Evolutionary conservation across 2,329 filamentous ascomycete species (phyloP).

Genomic region (Elsinoe ampelina): DNA sequence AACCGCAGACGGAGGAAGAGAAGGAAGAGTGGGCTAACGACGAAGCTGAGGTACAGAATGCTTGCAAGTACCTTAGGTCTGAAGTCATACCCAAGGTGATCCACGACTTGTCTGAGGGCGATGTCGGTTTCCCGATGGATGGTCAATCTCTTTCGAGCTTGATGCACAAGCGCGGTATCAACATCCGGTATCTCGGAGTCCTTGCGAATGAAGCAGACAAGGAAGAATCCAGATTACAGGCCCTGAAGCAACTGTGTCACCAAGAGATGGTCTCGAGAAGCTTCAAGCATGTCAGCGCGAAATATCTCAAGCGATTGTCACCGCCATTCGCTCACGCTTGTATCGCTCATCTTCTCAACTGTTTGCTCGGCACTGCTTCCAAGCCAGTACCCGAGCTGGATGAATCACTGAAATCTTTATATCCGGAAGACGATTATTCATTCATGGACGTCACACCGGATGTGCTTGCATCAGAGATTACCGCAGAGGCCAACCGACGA

Average conservation of each 20-base stretch:
- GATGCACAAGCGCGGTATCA: constrained; percentile 94
- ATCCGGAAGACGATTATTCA: constrained; percentile 69
- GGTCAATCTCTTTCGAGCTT: constrained; percentile 82
- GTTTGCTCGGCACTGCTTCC: constrained; percentile 69
- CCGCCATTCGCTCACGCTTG: constrained; percentile 70
- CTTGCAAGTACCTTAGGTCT: constrained; percentile 66
- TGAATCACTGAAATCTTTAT: constrained; percentile 61
- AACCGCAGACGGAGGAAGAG: constrained; percentile 81
- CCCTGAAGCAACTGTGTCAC: constrained; percentile 64
- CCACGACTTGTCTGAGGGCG: constrained; percentile 78
- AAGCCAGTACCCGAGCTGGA: constrained; percentile 72
- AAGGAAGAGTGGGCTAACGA: constrained; percentile 74
- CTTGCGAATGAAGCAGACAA: constrained; percentile 57
- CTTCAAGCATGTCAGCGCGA: constrained; percentile 85
- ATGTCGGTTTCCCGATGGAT: constrained; percentile 97
- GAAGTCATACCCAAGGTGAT: constrained; percentile 77
- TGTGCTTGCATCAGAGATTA: constrained; percentile 58
- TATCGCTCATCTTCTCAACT: constrained; percentile 84
- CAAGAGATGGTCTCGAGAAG: constrained; percentile 94
- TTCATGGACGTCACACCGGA: constrained; percentile 74
- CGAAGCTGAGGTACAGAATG: constrained; percentile 77
- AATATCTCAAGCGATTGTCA: constrained; percentile 70
- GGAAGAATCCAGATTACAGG: constrained; percentile 62
- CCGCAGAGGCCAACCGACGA: constrained; percentile 60
- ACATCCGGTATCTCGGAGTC: constrained; percentile 88